Base-by-base conservation (phyloP, 1,284 basidiomycete species). In the Cutaneotrichosporon cutaneum region DNA sequence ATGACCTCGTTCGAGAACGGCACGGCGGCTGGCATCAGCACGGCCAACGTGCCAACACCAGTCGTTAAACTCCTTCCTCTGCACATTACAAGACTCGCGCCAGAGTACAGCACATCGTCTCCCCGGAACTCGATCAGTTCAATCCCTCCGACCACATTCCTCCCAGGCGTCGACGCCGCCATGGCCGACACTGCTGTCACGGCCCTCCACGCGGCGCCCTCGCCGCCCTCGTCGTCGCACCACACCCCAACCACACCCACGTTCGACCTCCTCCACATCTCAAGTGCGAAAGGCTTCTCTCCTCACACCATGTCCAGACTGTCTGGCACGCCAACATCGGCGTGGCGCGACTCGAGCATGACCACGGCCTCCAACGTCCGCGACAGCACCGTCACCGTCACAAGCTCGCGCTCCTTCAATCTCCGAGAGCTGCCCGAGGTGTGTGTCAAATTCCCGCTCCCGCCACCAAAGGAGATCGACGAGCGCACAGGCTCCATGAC, bases 81-180 rank as follows among this genome's bases (percentile, higher is more conserved):
- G 13, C 21, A 21, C 52, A 54, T 54, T 39, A 54, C 52, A 22
- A 21, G 52, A 24, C 52, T 54, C 14, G 52, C 52, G 9, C 52
- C 52, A 54, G 52, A 54, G 21, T 54, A 54, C 35, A 14, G 35
- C 35, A 36, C 52, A 9, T 24, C 35, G 9, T 26, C 52, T 24
- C n/a, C 35, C 52, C 24, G 27, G 16, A 16, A 51, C 48, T 32
- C 14, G 11, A 32, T 7, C 45, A 16, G 2, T 27, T 30, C 44
- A 45, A 22, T 22, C 44, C 18, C 18, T 42, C 18, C 18, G 11
- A n/a, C n/a, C n/a, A n/a, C n/a, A n/a, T 42, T 42, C 18, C 3
- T 32, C 48, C 18, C 48, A 47, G 45, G 26, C 48, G 48, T 27
- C 48, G 18, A 51, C 48, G 48, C 18, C 26, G 27, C 24, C 26